phyloP scores from a whole-genome alignment of 2,329 filamentous ascomycete genomes.

The Pestalotiopsis sp. region DNA sequence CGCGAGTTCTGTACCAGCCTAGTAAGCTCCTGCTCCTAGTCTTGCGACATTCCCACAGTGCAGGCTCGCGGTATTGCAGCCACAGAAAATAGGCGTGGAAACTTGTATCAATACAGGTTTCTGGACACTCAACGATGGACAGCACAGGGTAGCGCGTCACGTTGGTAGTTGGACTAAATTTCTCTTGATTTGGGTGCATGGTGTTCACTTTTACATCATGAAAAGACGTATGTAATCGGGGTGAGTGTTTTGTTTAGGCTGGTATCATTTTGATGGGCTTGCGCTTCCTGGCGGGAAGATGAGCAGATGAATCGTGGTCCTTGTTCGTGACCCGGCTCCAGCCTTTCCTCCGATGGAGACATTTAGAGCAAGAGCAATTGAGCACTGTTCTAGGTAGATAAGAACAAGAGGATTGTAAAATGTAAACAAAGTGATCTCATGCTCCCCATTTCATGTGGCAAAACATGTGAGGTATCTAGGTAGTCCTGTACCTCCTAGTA shows the following conservation, averaged over 20 bases:
- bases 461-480: too few species aligned
- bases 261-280: background rate
- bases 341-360: too few species aligned
- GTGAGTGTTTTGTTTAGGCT: background rate
- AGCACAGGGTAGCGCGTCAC: background rate
- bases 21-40: background rate
- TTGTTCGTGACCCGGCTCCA: too few species aligned
- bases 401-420: too few species aligned
- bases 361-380: too few species aligned
- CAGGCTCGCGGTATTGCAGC: background rate
- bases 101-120: constrained; percentile 10
- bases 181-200: background rate
- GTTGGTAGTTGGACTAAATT: background rate
- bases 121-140: background rate
- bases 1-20: background rate
- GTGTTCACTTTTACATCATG: background rate
- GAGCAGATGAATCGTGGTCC: background rate
- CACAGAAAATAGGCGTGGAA: background rate
- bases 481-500: too few species aligned
- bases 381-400: too few species aligned
- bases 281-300: background rate
- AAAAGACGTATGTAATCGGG: background rate
- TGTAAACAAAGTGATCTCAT: too few species aligned
- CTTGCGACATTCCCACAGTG: too few species aligned
- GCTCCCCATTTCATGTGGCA: too few species aligned